Evolutionary conservation across 805 yeast species (phyloP).

Genomic region (Yarrowia sp.): DNA sequence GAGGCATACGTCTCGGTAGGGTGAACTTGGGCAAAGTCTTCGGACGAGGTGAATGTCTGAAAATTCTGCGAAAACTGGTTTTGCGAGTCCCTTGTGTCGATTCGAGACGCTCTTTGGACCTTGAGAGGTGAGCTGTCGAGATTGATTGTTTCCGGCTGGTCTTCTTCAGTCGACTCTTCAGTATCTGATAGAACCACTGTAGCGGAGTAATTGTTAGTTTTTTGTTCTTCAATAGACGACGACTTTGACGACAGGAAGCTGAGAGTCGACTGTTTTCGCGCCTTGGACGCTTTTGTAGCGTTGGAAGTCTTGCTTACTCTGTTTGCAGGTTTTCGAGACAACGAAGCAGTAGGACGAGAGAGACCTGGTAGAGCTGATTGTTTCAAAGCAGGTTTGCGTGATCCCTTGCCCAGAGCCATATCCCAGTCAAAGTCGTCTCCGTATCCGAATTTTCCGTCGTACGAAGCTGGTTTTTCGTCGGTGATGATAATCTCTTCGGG

Average conservation of each 20-base stretch:
- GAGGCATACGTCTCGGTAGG: neutral
- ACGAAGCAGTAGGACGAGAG: neutral
- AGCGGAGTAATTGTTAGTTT: neutral
- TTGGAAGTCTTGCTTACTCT: neutral
- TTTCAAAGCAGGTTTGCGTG: neutral
- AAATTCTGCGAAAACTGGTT: neutral
- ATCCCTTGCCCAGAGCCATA: neutral
- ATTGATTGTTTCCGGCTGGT: neutral
- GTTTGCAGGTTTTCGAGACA: neutral
- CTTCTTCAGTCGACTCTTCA: slow-evolving; percentile 2
- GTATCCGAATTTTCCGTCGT: neutral
- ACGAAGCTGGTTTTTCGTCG: neutral
- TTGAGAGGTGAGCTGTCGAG: neutral
- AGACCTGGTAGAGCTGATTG: neutral
- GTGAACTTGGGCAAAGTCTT: neutral
- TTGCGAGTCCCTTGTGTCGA: neutral
- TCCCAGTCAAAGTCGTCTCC: slow-evolving; percentile 17
- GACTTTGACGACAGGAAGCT: neutral
- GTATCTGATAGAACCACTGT: neutral
- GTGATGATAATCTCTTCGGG: neutral
- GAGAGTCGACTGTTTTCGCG: slow-evolving; percentile 10
- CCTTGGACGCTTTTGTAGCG: neutral
- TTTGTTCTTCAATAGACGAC: neutral
- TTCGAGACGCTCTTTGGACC: neutral
- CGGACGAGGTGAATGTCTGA: neutral